phyloP scores from a whole-genome alignment of 1,284 basidiomycete genomes.

The Cryptococcus amylolentus region DNA sequence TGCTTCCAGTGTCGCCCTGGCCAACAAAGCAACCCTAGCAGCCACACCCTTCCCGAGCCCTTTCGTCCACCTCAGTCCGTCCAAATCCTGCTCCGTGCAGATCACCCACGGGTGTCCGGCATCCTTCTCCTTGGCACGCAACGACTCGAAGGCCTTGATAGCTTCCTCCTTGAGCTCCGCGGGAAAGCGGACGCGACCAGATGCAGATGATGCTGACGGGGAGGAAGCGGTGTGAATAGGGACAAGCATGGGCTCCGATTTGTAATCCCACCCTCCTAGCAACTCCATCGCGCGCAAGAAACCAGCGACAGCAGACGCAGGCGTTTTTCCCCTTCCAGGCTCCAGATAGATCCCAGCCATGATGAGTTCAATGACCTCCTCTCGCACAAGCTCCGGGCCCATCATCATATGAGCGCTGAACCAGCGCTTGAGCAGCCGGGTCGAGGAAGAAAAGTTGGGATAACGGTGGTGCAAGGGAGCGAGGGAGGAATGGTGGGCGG shows the following conservation, averaged over 20 bases:
- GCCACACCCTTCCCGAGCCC: slow-evolving; percentile 65
- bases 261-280: slow-evolving; percentile 80
- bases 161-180: slow-evolving; percentile 57
- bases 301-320: slow-evolving; percentile 58
- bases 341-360: slow-evolving; percentile 61
- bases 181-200: slow-evolving; percentile 45
- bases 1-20: slow-evolving; percentile 63
- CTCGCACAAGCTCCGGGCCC: slow-evolving; percentile 43
- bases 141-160: slow-evolving; percentile 53
- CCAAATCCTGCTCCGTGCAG: slow-evolving; percentile 71
- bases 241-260: slow-evolving; percentile 54
- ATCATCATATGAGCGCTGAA: slow-evolving; percentile 84
- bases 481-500: slow-evolving; percentile 81
- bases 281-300: slow-evolving; percentile 73
- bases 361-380: slow-evolving; percentile 77
- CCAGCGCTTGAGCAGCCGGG: slow-evolving; percentile 90
- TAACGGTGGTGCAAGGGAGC: slow-evolving; percentile 75
- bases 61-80: slow-evolving; percentile 72
- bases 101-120: slow-evolving; percentile 67
- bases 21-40: slow-evolving; percentile 64
- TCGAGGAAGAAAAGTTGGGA: slow-evolving; percentile 75
- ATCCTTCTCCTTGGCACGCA: slow-evolving; percentile 48
- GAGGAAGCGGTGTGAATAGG: slow-evolving; percentile 51
- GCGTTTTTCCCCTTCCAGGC: slow-evolving; percentile 44
- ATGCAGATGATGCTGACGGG: slow-evolving; percentile 19